A percentile compares a stretch with the other conserved stretches of the same genome.
Evolutionary conservation across 2,329 filamentous ascomycete species (phyloP).

Genomic region (Niveomyces coronatus): DNA sequence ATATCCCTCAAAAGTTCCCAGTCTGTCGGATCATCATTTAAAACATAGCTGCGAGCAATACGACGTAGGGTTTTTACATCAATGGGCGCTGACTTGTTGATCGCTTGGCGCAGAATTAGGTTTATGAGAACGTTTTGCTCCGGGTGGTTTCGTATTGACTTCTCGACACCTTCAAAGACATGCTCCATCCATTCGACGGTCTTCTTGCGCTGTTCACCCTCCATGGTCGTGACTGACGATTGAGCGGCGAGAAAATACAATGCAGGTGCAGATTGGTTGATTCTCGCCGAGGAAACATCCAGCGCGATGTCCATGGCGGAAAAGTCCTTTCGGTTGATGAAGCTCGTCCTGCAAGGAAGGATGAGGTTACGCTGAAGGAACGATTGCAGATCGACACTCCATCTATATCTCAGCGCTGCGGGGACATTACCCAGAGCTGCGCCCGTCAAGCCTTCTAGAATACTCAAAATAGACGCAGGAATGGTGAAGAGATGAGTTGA

Average conservation of each 20-base stretch:
- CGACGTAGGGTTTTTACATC: slow-evolving; percentile 29
- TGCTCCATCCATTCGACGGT: slow-evolving; percentile 29
- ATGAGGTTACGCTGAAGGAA: slow-evolving; percentile 43
- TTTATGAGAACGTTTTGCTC: slow-evolving; percentile 21
- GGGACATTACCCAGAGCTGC: slow-evolving; percentile 18
- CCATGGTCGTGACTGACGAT: slow-evolving; percentile 15
- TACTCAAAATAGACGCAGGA: slow-evolving; percentile 27
- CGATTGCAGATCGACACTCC: slow-evolving; percentile 35
- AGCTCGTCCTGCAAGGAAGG: slow-evolving; percentile 38
- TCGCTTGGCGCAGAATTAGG: slow-evolving; percentile 21
- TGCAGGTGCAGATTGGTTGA: slow-evolving; percentile 29
- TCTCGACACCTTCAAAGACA: slow-evolving; percentile 24
- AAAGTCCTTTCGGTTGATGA: slow-evolving; percentile 31
- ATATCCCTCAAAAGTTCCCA: slow-evolving; percentile 33
- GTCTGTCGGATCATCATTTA: slow-evolving; percentile 24
- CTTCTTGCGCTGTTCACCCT: slow-evolving; percentile 22
- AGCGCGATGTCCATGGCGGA: slow-evolving; percentile 32
- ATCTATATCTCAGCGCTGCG: slow-evolving; percentile 20
- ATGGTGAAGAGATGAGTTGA: slow-evolving; percentile 35
- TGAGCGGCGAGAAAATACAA: slow-evolving; percentile 34
- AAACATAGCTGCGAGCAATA: slow-evolving; percentile 33
- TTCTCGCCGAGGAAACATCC: slow-evolving; percentile 24
- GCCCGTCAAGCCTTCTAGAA: slow-evolving; percentile 15
- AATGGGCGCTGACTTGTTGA: slow-evolving; percentile 22
- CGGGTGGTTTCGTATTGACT: slow-evolving; percentile 14